phyloP scores from a whole-genome alignment of 202 grass and related monocot species.

The Bolboschoenoplectus hybrid region DNA sequence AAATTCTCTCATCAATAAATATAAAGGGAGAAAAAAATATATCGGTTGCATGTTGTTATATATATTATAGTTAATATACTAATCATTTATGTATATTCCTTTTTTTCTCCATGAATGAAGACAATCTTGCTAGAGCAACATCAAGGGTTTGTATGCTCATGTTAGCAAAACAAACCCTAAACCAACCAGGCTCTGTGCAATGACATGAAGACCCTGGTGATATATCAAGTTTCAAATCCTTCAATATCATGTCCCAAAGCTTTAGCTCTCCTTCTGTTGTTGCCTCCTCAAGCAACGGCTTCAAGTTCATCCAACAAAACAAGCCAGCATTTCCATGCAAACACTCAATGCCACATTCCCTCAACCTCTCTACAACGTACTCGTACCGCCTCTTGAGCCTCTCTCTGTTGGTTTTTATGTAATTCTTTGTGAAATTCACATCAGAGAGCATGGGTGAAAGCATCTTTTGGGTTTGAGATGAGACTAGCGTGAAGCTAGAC shows the following conservation, averaged over 20 bases:
- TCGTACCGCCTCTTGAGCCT: constrained; percentile 64
- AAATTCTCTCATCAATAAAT: background rate
- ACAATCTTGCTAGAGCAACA: constrained; percentile 68
- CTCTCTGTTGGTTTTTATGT: constrained; percentile 67
- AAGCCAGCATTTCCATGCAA: constrained; percentile 73
- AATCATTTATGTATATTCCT: constrained; percentile 42
- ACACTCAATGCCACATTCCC: constrained; percentile 62
- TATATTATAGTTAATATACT: background rate
- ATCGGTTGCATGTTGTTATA: background rate
- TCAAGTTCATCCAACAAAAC: constrained; percentile 96
- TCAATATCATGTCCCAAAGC: constrained; percentile 69
- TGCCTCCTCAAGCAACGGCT: constrained; percentile 43
- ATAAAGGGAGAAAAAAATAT: background rate
- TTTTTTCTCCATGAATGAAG: constrained; percentile 64
- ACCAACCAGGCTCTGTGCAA: constrained; percentile 90
- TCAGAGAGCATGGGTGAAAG: constrained; percentile 76
- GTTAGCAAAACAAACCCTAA: constrained; percentile 97
- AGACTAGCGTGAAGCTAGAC: constrained; percentile 98
- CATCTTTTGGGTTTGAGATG: constrained; percentile 92
- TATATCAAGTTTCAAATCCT: constrained; percentile 77
- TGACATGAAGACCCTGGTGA: constrained; percentile 94
- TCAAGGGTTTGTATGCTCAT: constrained; percentile 86
- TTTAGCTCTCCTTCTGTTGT: constrained; percentile 59
- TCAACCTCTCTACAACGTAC: constrained; percentile 55
- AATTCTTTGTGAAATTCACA: constrained; percentile 47